Evolutionary conservation across 2,329 filamentous ascomycete species (phyloP).

Genomic region (Scedosporium apiospermum): DNA sequence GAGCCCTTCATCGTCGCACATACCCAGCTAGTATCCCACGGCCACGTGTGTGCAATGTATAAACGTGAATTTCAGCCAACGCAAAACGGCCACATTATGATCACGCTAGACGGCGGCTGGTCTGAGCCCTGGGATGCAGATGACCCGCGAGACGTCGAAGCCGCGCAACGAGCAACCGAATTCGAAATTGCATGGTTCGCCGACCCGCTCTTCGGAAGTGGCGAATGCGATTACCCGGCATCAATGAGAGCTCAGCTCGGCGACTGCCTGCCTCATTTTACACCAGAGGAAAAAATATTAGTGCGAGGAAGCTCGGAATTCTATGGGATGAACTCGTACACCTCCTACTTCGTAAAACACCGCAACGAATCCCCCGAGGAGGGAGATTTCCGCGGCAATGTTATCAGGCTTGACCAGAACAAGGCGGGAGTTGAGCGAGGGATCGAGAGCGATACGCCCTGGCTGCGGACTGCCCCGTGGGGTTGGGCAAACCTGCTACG

Average conservation of each 20-base stretch:
- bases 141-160: constrained; percentile 24
- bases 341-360: constrained; percentile 26
- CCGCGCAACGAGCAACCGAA: constrained; percentile 27
- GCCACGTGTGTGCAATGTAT: constrained; percentile 25
- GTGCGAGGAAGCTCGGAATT: constrained; percentile 26
- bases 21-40: constrained; percentile 28
- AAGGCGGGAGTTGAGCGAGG: constrained; percentile 22
- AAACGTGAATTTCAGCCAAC: constrained; percentile 25
- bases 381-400: constrained; percentile 29
- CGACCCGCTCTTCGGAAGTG: constrained; percentile 24
- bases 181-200: constrained; percentile 33
- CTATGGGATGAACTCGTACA: constrained; percentile 35
- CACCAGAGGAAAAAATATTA: constrained; percentile 26
- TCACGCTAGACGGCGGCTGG: constrained; percentile 31
- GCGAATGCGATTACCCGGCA: constrained; percentile 27
- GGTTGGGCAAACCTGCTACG: constrained; percentile 26
- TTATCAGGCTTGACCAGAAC: constrained; percentile 25
- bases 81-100: constrained; percentile 28
- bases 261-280: constrained; percentile 19
- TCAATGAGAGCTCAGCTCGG: constrained; percentile 23
- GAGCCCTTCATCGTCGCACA: constrained; percentile 29
- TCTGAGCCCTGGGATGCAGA: constrained; percentile 28
- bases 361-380: constrained; percentile 23
- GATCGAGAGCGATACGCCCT: constrained; percentile 26
- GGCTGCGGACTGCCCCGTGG: constrained; percentile 28